Evolutionary conservation across 176 grass and related monocot genomes (phyloP).

Genomic region (Aechmea fasciata): DNA sequence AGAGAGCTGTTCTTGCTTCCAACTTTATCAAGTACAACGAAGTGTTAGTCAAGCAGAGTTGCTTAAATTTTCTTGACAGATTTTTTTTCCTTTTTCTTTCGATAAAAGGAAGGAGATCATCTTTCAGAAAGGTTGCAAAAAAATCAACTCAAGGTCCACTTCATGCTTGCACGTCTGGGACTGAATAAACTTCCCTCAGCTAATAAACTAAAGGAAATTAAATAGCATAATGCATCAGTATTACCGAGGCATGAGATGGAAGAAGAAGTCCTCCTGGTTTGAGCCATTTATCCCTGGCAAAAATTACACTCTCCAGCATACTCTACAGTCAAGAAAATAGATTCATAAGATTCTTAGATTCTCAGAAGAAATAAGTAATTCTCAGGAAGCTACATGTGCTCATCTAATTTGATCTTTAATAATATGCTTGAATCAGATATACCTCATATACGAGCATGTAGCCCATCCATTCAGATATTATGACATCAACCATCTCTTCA

Average conservation of each 20-base stretch:
- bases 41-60: background rate
- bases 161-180: background rate
- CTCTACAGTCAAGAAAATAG: conserved; percentile 38
- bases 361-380: conserved; percentile 5
- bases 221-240: conserved; percentile 1
- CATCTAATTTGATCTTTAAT: background rate
- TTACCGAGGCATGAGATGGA: conserved; percentile 92
- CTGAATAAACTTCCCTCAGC: conserved; percentile 2
- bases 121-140: background rate
- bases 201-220: conserved; percentile 9
- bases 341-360: conserved; percentile 2
- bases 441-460: conserved; percentile 98
- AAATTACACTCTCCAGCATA: conserved; percentile 94
- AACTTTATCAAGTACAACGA: background rate
- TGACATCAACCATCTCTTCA: conserved; percentile 95
- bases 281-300: conserved; percentile 99
- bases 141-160: background rate
- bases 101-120: background rate
- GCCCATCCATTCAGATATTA: conserved; percentile 99
- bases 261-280: conserved; percentile 93
- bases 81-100: background rate
- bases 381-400: background rate
- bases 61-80: background rate
- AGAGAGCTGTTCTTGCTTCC: background rate
- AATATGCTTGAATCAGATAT: conserved; percentile 10